Conservation (phyloP, 1,139 yeast species). For the Pichiaceae sp. region DNA sequence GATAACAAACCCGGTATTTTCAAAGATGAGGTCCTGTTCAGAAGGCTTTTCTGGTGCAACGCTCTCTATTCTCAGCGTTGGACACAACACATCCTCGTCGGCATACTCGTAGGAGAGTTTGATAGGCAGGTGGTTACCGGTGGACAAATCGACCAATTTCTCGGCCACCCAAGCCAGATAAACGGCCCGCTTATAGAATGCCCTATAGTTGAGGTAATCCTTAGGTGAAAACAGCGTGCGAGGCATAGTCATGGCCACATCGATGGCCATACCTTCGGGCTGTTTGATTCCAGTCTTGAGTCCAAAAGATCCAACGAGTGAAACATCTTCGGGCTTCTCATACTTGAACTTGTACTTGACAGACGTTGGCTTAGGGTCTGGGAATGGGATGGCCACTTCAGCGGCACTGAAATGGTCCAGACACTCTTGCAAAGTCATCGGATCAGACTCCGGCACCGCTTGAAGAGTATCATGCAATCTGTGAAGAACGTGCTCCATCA, state of each 20-base stretch:
- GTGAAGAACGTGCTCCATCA: slow-evolving; percentile 72
- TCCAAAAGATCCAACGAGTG: slow-evolving; percentile 85
- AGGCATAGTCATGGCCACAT: slow-evolving; percentile 81
- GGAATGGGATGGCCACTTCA: slow-evolving; percentile 65
- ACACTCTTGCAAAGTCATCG: slow-evolving; percentile 46
- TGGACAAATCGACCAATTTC: slow-evolving; percentile 45
- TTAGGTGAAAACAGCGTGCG: slow-evolving; percentile 64
- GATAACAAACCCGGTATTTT: slow-evolving; percentile 62
- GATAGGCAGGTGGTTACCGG: slow-evolving; percentile 50
- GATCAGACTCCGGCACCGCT: slow-evolving; percentile 46
- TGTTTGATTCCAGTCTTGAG: slow-evolving; percentile 71
- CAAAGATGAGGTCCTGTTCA: slow-evolving; percentile 44
- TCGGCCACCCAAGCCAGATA: slow-evolving; percentile 74
- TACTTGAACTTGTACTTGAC: slow-evolving; percentile 66
- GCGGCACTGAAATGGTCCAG: slow-evolving; percentile 38
- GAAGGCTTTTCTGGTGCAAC: slow-evolving; percentile 31
- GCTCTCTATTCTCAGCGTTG: slow-evolving; percentile 50
- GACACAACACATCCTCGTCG: slow-evolving; percentile 61
- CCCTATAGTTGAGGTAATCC: slow-evolving; percentile 85
- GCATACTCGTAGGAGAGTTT: slow-evolving; percentile 52
- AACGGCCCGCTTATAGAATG: slow-evolving; percentile 82
- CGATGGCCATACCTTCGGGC: slow-evolving; percentile 45
- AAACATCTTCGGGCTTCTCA: slow-evolving; percentile 63
- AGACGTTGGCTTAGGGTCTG: slow-evolving; percentile 70
- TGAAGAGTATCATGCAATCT: slow-evolving; percentile 64